Percentiles rank a stretch among this genome's conserved stretches.
phyloP scores from a whole-genome alignment of 257 asterid species.

The Solanum habrochaites region DNA sequence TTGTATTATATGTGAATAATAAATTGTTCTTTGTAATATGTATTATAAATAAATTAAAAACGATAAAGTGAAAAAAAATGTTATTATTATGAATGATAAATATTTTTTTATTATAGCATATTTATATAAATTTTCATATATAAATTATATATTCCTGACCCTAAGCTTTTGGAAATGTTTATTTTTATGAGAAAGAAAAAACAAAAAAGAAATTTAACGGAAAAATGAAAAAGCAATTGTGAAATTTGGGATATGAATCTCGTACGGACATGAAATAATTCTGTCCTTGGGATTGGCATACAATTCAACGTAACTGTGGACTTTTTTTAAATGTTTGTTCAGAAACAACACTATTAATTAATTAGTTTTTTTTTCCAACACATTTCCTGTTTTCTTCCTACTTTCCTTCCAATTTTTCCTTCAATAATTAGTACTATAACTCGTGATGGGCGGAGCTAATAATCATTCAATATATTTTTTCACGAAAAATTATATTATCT shows the following conservation, averaged over 20 bases:
- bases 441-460: neutral
- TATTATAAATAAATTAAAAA: too few relatives aligned
- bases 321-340: neutral
- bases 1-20: too few relatives aligned
- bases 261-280: neutral
- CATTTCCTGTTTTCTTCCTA: neutral
- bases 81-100: too few relatives aligned
- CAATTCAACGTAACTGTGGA: neutral
- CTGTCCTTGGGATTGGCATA: neutral
- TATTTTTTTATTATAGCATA: too few relatives aligned
- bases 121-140: too few relatives aligned
- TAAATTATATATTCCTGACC: too few relatives aligned
- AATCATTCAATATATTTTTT: too few relatives aligned
- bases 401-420: neutral
- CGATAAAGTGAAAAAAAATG: too few relatives aligned
- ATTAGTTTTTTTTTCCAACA: neutral
- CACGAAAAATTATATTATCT: too few relatives aligned
- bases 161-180: too few relatives aligned
- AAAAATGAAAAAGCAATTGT: neutral
- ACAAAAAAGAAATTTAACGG: neutral
- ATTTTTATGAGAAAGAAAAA: neutral
- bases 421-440: neutral
- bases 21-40: too few relatives aligned
- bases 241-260: neutral
- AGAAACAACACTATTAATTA: neutral